Evolutionary conservation across 495 filamentous ascomycete genomes (phyloP).

Genomic region (Bathelium albidoporum): DNA sequence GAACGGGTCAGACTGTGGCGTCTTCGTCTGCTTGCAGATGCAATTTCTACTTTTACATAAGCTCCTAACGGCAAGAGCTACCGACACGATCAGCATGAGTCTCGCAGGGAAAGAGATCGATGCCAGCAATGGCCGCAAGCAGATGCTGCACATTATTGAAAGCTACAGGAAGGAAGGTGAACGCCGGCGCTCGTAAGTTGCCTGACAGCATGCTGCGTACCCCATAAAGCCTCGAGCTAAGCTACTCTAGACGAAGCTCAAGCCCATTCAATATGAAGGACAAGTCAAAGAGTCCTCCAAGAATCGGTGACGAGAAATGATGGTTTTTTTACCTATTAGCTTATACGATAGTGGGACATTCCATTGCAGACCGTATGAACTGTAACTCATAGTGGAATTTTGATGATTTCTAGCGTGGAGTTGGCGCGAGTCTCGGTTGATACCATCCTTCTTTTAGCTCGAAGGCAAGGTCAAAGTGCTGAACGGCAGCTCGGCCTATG

Average conservation of each 20-base stretch:
- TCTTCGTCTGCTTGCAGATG: conserved; percentile 94
- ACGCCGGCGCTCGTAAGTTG: conserved; percentile 60
- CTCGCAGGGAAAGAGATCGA: conserved; percentile 73
- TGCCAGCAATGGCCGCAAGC: conserved; percentile 63
- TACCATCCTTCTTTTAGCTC: background rate
- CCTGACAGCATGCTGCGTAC: conserved; percentile 3
- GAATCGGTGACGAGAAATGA: conserved; percentile 28
- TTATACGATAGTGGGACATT: background rate
- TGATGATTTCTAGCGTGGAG: background rate
- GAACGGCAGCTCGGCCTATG: background rate
- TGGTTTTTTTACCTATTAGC: background rate
- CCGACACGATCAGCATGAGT: conserved; percentile 85
- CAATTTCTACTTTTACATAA: conserved; percentile 72
- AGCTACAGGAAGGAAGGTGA: conserved; percentile 72
- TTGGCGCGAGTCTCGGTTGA: no score
- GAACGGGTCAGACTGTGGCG: conserved; percentile 87
- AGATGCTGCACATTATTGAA: conserved; percentile 82
- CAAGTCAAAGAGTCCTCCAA: conserved; percentile 24
- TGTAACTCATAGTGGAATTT: background rate
- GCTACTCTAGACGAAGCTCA: conserved; percentile 17
- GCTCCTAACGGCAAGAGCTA: conserved; percentile 62
- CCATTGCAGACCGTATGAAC: background rate
- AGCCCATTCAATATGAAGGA: conserved; percentile 20
- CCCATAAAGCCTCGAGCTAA: background rate
- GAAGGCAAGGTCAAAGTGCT: background rate